Evolutionary conservation across 2,329 filamentous ascomycete genomes (phyloP).

Genomic region (Penicillium sp.): DNA sequence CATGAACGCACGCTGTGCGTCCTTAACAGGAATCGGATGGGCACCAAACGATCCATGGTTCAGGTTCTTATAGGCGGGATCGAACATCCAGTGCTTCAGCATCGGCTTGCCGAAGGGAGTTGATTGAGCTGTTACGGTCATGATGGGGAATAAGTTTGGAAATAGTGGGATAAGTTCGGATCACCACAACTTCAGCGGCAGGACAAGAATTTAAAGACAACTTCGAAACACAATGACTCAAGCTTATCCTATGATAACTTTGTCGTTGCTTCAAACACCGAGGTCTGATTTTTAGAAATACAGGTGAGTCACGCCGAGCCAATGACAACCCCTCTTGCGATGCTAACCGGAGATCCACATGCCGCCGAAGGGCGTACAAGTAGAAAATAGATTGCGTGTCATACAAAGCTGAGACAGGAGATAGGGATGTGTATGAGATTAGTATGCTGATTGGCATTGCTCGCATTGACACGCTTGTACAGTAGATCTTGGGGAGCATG

Average conservation of each 20-base stretch:
- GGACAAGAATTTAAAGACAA: background rate
- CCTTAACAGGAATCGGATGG: slow-evolving; percentile 62
- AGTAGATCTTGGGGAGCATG: background rate
- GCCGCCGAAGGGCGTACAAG: slow-evolving; percentile 25
- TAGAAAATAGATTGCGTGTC: background rate
- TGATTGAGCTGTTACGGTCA: slow-evolving; percentile 8
- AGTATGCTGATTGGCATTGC: background rate
- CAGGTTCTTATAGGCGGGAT: slow-evolving; percentile 65
- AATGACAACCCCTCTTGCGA: background rate
- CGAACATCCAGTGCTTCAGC: slow-evolving; percentile 67
- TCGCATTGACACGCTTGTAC: background rate
- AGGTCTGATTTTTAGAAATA: background rate
- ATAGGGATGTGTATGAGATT: background rate
- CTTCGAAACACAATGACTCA: background rate
- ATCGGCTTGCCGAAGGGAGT: slow-evolving; percentile 54
- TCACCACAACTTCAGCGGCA: background rate
- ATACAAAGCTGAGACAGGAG: background rate
- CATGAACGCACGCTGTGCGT: slow-evolving; percentile 63
- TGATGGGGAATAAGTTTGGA: background rate
- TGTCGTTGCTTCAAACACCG: background rate
- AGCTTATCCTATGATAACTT: background rate
- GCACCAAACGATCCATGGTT: slow-evolving; percentile 87
- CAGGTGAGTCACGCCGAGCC: slow-evolving; percentile 2
- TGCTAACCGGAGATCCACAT: slow-evolving; percentile 8
- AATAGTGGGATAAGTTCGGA: background rate